A percentile compares a stretch with the other conserved stretches of the same genome.
Conservation (phyloP, 306 rosid genomes). For the Rosa chinensis region DNA sequence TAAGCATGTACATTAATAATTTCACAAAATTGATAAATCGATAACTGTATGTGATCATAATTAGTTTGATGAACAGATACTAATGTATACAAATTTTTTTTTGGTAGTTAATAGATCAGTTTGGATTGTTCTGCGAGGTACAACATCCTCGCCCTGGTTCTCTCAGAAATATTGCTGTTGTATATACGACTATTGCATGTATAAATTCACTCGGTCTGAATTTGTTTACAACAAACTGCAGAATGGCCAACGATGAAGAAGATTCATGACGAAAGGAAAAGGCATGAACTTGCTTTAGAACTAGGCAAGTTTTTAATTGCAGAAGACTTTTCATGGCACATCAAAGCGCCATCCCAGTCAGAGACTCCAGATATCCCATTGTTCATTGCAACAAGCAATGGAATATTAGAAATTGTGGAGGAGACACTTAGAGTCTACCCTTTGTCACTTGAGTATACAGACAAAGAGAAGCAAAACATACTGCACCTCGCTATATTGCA, state of each 20-base stretch:
- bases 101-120: background rate
- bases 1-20: background rate
- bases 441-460: slow-evolving; percentile 13
- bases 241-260: background rate
- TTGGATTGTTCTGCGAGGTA: background rate
- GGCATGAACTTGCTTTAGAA: slow-evolving; percentile 17
- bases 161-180: background rate
- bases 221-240: background rate
- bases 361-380: slow-evolving; percentile 10
- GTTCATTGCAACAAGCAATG: slow-evolving; percentile 22
- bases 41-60: background rate
- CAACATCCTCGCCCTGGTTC: background rate
- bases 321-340: slow-evolving; percentile 11
- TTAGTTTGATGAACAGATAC: background rate
- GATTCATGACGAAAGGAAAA: background rate
- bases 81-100: background rate
- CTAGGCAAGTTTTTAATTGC: slow-evolving; percentile 6
- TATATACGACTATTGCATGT: background rate
- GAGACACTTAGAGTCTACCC: slow-evolving; percentile 15
- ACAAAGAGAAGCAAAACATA: slow-evolving; percentile 8
- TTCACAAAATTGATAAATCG: too few species aligned
- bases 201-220: background rate
- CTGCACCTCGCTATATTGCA: slow-evolving; percentile 25
- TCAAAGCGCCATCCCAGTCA: too few species aligned
- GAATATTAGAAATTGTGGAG: slow-evolving; percentile 22